Base-by-base conservation (phyloP, 2,329 filamentous ascomycete species). In the Colletotrichum limetticola region DNA sequence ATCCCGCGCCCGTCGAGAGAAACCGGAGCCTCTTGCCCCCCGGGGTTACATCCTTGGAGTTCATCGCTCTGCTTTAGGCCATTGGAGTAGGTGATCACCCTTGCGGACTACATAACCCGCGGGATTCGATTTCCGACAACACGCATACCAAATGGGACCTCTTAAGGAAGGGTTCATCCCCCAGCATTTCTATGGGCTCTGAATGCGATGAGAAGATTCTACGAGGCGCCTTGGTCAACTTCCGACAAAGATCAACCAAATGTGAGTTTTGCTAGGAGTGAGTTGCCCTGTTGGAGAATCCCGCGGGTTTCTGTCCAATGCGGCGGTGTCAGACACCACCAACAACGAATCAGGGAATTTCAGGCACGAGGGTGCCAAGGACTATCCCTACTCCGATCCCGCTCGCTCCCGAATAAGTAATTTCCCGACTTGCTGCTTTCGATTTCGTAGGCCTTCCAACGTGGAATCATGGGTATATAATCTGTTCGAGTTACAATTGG, bases 361-460 rank as follows among this genome's bases (percentile, higher is more conserved):
- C 28, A 65, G 67, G 67, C 11, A 59, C 42, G 26, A 12, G 53
- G 26, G 8, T 22, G 37, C 61, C 67, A 70, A 55, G 67, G 67
- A 26, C 67, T 42, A 70, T 66, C 67, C 67, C 67, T 70, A 61
- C 67, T 42, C 53, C 55, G 61, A 59, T 66, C 67, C 42, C 56
- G 42, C 57, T 67, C 30, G 22, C 37, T 53, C 67, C 67, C 53
- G 22, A 66, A 70, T 66, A 70, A 53, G 67, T 24, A 60, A 66
- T 66, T 66, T 37, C 61, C 55, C 30, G 42, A 53, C 65, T 59
- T 19, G 37, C 16, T 42, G 37, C 37, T 42, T 19, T 16, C 16
- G 37, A 19, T 19, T 19, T 42, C 16, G 14, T 7, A 19, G 5
- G 16, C 16, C 14, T 19, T 19, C 26, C 26, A 30, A 12, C 35